Evolutionary conservation across 2,329 filamentous ascomycete genomes (phyloP).

Genomic region (Verticillium isaacii): DNA sequence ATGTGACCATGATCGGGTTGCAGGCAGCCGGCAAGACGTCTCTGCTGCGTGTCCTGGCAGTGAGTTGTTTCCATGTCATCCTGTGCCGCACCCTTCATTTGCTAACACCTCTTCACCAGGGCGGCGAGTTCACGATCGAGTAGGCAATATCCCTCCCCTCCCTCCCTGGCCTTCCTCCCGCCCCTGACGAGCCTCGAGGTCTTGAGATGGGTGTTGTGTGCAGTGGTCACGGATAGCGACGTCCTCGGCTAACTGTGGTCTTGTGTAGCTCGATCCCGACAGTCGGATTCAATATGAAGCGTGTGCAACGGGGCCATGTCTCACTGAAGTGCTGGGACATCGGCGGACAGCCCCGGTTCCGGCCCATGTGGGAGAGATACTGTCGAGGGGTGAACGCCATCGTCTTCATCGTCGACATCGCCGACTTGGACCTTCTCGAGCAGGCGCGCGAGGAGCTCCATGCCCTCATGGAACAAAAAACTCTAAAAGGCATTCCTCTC

Average conservation of each 20-base stretch:
- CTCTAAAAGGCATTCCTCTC: conserved; percentile 83
- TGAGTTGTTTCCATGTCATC: conserved; percentile 46
- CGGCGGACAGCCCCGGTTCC: conserved; percentile 92
- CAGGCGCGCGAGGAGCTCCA: conserved; percentile 91
- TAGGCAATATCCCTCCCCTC: conserved; percentile 50
- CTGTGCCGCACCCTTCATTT: conserved; percentile 14
- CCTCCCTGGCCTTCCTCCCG: conserved; percentile 6
- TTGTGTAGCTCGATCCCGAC: conserved; percentile 86
- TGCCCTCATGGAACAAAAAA: conserved; percentile 76
- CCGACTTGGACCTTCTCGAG: conserved; percentile 74
- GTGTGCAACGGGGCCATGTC: conserved; percentile 95
- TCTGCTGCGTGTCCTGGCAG: conserved; percentile 85
- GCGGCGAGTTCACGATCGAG: conserved; percentile 98
- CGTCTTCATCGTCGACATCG: conserved; percentile 96
- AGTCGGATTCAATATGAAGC: conserved; percentile 98
- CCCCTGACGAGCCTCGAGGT: background rate
- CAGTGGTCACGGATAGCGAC: conserved; percentile 3
- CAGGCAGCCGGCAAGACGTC: conserved; percentile 99
- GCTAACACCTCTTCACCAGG: conserved; percentile 52
- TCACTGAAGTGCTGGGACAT: conserved; percentile 99
- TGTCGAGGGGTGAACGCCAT: conserved; percentile 97
- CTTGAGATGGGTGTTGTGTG: background rate
- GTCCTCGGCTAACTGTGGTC: conserved; percentile 17
- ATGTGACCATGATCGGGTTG: conserved; percentile 97
- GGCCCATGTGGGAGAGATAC: conserved; percentile 99